A percentile compares a stretch with the other conserved stretches of the same genome.
These are phyloP conservation scores for Geranium brycei DNA, from an alignment of 345 rosid species.

Conservation along the genomic window DNA sequence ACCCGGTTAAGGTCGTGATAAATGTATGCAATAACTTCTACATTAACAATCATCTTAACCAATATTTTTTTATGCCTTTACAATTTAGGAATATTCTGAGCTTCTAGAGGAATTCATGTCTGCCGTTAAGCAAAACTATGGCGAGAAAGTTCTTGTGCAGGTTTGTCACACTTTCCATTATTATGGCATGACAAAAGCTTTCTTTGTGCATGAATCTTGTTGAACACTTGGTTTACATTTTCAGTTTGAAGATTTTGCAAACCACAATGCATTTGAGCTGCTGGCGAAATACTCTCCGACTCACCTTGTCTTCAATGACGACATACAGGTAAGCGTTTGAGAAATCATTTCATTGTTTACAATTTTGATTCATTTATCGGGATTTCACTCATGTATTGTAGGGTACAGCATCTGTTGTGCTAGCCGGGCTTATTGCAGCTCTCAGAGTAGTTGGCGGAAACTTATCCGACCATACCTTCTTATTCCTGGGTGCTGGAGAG, in stretches of 20 bases:
- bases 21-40: neutral
- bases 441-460: conserved; percentile 53
- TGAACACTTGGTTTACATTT: conserved; percentile 14
- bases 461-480: conserved; percentile 64
- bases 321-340: conserved; percentile 53
- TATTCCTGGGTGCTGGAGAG: conserved; percentile 98
- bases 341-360: neutral
- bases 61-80: conserved; percentile 4
- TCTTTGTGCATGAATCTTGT: neutral
- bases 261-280: conserved; percentile 94
- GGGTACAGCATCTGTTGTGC: conserved; percentile 97
- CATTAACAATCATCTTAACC: conserved; percentile 5
- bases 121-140: conserved; percentile 83
- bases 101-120: conserved; percentile 82
- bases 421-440: conserved; percentile 75
- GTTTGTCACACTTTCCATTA: conserved; percentile 18
- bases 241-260: conserved; percentile 97
- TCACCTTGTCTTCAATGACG: conserved; percentile 96
- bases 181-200: neutral
- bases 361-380: neutral
- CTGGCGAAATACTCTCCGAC: conserved; percentile 51
- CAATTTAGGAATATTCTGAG: conserved; percentile 68
- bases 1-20: neutral
- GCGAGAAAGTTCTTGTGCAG: conserved; percentile 86
- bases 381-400: conserved; percentile 14